Evolutionary conservation across 2,329 filamentous ascomycete genomes (phyloP).

Genomic region (Epichloe aotearoae): DNA sequence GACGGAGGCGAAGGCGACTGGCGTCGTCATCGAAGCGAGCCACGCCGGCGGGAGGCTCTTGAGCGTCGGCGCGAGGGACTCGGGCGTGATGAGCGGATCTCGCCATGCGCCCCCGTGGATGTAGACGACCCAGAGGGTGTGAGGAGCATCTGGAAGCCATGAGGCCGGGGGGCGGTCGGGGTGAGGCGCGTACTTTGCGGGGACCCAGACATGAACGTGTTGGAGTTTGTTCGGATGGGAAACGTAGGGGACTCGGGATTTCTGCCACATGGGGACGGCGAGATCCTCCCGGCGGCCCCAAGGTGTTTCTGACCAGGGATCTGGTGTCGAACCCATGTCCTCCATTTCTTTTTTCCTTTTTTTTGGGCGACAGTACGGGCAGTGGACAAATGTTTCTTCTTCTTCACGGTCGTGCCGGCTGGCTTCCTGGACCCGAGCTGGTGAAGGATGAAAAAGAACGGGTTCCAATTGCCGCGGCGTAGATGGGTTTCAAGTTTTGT

Average conservation of each 20-base stretch:
- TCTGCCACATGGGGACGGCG: conserved; percentile 7
- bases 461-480: too few relatives aligned
- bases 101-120: conserved; percentile 17
- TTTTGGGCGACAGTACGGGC: too few relatives aligned
- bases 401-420: too few relatives aligned
- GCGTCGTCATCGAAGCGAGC: conserved; percentile 1
- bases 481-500: too few relatives aligned
- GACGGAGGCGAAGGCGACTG: conserved; percentile 6
- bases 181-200: background rate
- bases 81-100: conserved; percentile 12
- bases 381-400: too few relatives aligned
- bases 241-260: conserved; percentile 4
- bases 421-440: too few relatives aligned
- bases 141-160: conserved; percentile 2
- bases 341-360: too few relatives aligned
- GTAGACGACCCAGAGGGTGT: conserved; percentile 10
- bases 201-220: conserved; percentile 5
- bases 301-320: conserved; percentile 1
- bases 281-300: conserved; percentile 1
- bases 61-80: conserved; percentile 3
- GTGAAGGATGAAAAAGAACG: too few relatives aligned
- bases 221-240: conserved; percentile 2
- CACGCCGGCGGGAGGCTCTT: conserved; percentile 1
- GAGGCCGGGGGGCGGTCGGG: background rate
- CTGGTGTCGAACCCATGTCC: background rate